phyloP scores from a whole-genome alignment of 2,329 filamentous ascomycete genomes.

The Fusarium tjaetaba region DNA sequence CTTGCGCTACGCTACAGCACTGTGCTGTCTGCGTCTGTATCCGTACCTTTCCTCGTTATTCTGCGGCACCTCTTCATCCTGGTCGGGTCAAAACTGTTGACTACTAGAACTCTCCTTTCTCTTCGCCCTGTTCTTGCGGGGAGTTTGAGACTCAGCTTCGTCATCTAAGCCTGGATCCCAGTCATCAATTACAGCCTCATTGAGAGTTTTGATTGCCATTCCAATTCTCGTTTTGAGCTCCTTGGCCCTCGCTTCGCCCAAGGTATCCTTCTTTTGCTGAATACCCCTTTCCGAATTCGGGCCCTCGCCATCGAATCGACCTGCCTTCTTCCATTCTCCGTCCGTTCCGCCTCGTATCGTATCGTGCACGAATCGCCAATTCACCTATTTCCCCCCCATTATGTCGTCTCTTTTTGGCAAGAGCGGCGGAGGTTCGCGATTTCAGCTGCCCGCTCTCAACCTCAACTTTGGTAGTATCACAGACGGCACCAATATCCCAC shows the following conservation, averaged over 20 bases:
- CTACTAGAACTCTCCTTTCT: constrained; percentile 41
- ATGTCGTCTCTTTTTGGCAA: constrained; percentile 49
- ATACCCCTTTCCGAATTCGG: constrained; percentile 20
- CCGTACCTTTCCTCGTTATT: constrained; percentile 7
- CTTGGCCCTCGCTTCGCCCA: constrained; percentile 5
- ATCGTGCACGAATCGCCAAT: constrained; percentile 21
- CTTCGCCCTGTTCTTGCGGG: constrained; percentile 42
- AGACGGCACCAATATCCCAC: constrained; percentile 69
- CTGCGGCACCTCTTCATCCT: constrained; percentile 15
- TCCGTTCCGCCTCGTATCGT: constrained; percentile 21
- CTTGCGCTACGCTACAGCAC: constrained; percentile 25
- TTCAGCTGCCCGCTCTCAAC: constrained; percentile 67
- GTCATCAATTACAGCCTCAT: constrained; percentile 19
- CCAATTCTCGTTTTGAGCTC: constrained; percentile 13
- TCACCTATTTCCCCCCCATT: background rate
- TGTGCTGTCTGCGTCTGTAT: background rate
- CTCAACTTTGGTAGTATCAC: constrained; percentile 69
- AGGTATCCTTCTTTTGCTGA: constrained; percentile 5
- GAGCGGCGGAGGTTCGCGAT: constrained; percentile 50
- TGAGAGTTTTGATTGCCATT: constrained; percentile 1
- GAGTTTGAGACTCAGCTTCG: constrained; percentile 41
- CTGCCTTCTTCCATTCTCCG: constrained; percentile 6
- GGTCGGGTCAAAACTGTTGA: constrained; percentile 31
- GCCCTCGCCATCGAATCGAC: constrained; percentile 23
- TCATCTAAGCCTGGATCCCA: constrained; percentile 39